phyloP scores from a whole-genome alignment of 345 rosid species.

The Eucalyptus curtisii region DNA sequence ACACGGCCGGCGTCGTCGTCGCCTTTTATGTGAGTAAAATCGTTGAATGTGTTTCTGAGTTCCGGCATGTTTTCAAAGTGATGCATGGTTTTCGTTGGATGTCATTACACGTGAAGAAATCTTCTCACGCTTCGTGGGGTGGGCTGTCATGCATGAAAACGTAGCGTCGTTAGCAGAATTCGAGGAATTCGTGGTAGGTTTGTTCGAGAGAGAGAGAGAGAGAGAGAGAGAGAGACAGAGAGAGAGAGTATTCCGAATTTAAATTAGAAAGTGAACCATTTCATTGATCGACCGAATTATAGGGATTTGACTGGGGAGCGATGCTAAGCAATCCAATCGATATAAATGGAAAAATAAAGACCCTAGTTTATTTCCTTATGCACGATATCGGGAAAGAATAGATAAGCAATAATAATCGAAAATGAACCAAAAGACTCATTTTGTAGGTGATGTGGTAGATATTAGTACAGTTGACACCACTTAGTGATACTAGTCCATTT shows the following conservation, averaged over 20 bases:
- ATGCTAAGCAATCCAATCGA: background rate
- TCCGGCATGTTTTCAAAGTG: background rate
- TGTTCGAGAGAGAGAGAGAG: background rate
- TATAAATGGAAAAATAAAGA: background rate
- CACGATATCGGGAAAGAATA: background rate
- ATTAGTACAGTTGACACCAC: background rate
- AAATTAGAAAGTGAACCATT: background rate
- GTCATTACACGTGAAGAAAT: background rate
- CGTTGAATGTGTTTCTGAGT: background rate
- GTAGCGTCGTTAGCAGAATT: background rate
- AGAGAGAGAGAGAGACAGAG: background rate
- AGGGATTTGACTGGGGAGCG: background rate
- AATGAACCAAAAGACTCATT: background rate
- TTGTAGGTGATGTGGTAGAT: background rate
- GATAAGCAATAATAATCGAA: background rate
- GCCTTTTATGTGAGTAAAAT: constrained; percentile 64
- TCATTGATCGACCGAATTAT: background rate
- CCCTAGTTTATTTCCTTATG: background rate
- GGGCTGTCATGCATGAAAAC: background rate
- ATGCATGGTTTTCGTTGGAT: background rate
- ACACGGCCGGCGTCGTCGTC: constrained; percentile 83
- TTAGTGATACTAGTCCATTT: background rate
- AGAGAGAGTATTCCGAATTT: background rate
- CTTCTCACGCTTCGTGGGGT: background rate
- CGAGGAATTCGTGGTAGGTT: background rate